phyloP scores from a whole-genome alignment of 345 rosid genomes.

The Melaleuca alternifolia region DNA sequence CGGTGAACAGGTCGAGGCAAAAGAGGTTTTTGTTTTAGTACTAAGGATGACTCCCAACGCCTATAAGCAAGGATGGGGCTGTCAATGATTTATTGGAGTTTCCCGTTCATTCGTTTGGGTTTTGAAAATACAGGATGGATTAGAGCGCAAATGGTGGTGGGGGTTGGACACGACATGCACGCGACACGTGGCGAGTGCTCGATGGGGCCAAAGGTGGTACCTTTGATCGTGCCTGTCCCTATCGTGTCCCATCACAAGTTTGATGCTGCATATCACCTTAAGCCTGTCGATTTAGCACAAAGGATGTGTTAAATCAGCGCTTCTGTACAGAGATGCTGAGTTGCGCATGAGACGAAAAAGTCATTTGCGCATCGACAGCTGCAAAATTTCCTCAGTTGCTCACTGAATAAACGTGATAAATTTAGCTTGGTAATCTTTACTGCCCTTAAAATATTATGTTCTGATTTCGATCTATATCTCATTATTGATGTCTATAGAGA shows the following conservation, averaged over 20 bases:
- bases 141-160: not conserved
- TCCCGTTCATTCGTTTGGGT: not conserved
- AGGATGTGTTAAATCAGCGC: too few relatives aligned
- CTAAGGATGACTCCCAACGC: not conserved
- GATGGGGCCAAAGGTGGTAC: not conserved
- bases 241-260: not conserved
- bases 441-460: not conserved
- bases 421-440: not conserved
- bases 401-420: too few relatives aligned
- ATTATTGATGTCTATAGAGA: not conserved
- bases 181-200: not conserved
- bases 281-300: too few relatives aligned
- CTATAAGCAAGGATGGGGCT: not conserved
- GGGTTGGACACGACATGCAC: not conserved
- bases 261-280: too few relatives aligned
- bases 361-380: not conserved
- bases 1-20: not conserved
- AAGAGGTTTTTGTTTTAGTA: accelerated
- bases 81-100: not conserved
- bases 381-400: not conserved
- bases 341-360: not conserved
- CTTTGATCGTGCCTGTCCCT: not conserved
- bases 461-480: not conserved
- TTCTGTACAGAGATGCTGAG: too few relatives aligned
- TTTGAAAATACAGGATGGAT: too few relatives aligned